Evolutionary conservation across 352 stramenopile genomes (phyloP).

Genomic region (Phytophthora aleatoria): DNA sequence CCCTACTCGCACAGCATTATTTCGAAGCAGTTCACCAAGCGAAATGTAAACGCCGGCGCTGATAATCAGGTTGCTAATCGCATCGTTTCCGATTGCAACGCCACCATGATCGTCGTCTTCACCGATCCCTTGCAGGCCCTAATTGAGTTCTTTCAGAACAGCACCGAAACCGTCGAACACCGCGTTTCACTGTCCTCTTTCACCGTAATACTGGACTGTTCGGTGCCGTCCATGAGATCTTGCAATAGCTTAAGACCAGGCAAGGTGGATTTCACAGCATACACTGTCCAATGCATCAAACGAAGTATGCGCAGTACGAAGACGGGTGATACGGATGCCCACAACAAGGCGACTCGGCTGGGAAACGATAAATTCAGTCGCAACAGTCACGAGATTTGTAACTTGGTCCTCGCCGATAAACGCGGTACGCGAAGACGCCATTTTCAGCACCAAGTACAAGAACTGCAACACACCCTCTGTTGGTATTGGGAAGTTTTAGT

Average conservation of each 20-base stretch:
- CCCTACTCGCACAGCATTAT: conserved; percentile 31
- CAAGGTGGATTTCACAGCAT: conserved; percentile 63
- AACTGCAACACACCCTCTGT: conserved; percentile 41
- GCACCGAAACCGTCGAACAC: conserved; percentile 68
- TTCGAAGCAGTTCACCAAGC: conserved; percentile 63
- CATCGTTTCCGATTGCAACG: conserved; percentile 58
- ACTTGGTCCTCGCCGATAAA: conserved; percentile 63
- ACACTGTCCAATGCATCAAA: conserved; percentile 55
- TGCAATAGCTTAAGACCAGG: conserved; percentile 73
- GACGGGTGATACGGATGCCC: conserved; percentile 72
- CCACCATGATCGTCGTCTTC: conserved; percentile 32
- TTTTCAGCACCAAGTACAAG: conserved; percentile 72
- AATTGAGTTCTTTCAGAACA: conserved; percentile 65
- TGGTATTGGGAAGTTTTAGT: no score
- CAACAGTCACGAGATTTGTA: conserved; percentile 65
- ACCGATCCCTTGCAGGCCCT: conserved; percentile 29
- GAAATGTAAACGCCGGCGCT: conserved; percentile 69
- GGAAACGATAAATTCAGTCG: conserved; percentile 74
- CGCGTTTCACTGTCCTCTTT: conserved; percentile 32
- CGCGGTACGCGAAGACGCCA: conserved; percentile 53
- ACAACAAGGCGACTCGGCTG: conserved; percentile 54
- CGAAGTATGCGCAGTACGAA: conserved; percentile 67
- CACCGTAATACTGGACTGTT: conserved; percentile 42
- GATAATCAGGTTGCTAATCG: conserved; percentile 72
- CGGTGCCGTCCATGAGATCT: conserved; percentile 56